Base-by-base conservation (phyloP, 163 green algal species). In the Chlorella variabilis region DNA sequence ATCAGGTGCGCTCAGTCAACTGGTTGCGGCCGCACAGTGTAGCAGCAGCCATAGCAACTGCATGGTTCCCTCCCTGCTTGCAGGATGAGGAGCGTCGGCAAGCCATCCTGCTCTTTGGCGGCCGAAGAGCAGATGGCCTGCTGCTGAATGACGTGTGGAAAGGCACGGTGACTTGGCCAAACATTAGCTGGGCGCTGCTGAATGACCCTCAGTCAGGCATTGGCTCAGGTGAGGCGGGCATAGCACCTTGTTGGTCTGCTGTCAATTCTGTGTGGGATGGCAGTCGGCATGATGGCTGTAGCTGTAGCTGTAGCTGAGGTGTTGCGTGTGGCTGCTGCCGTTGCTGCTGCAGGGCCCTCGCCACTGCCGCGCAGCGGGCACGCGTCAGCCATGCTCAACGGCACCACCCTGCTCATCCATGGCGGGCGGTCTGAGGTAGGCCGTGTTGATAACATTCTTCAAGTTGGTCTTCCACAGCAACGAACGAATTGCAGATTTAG, bases 101-200 rank as follows among this genome's bases (percentile, higher is more conserved):
- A 3, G 36, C n/a, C n/a, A 6, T 80, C 27, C 73, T 80, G 25
- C 18, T 80, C 54, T 80, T 80, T 80, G 73, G 73, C 6, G 73
- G 73, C 36, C 36, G 39, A 15, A 39, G 73, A 23, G 7, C 27
- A 7, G 73, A 80, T 33, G 73, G 73, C 27, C 27, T 80, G 27
- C 54, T 69, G 38, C n/a, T 80, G 38, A 80, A 70, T n/a, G 73
- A 80, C 31, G 73, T 80, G 56, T 80, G 73, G 73, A 15, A 41
- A 20, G 73, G 70, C 31, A 18, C 21, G 4, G 21, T 77, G 9
- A n/a, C n/a, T 9, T 38, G 48, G 48, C 66, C 66, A 31, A 42
- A 31, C 17, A 49, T 80, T n/a, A 69, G 17, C n/a, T 80, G 73
- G 73, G 33, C 54, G 27, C 73, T 80, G 73, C 56, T 80, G 36